Percentiles rank a stretch among this genome's conserved stretches.
Evolutionary conservation across 768 basidiomycete species (phyloP).

Genomic region (Podaxis mareebaensis): DNA sequence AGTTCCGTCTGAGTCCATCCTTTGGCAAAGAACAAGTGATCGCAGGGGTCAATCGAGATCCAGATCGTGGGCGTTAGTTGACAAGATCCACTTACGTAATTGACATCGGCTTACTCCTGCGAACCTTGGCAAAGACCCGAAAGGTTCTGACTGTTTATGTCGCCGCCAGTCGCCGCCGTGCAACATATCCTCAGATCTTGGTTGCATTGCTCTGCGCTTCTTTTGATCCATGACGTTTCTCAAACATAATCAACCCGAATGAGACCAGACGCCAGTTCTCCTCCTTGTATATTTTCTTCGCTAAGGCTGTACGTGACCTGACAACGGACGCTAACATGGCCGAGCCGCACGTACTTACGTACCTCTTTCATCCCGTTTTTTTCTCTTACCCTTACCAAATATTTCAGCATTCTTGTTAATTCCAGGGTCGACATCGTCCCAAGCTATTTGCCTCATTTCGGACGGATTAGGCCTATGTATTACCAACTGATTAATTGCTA

Average conservation of each 20-base stretch:
- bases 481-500: not conserved
- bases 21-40: constrained; percentile 13
- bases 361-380: not conserved
- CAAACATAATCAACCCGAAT: constrained; percentile 11
- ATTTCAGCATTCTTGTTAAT: constrained; percentile 1
- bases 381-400: constrained; percentile 2
- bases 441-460: not conserved
- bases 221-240: constrained; percentile 7
- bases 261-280: constrained; percentile 5
- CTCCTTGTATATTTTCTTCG: not conserved
- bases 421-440: constrained; percentile 9
- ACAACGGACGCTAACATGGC: constrained; percentile 13
- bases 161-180: not conserved
- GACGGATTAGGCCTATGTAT: not conserved
- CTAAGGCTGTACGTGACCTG: constrained; percentile 17
- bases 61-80: constrained; percentile 6
- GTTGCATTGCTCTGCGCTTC: constrained; percentile 1
- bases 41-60: constrained; percentile 12
- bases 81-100: constrained; percentile 5
- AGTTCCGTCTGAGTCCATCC: constrained; percentile 15
- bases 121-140: not conserved
- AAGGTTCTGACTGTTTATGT: not conserved
- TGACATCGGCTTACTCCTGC: not conserved
- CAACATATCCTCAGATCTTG: constrained; percentile 17
- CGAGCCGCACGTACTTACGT: constrained; percentile 9